A percentile compares a stretch with the other conserved stretches of the same genome.
Evolutionary conservation across 768 basidiomycete species (phyloP).

Genomic region (Imleria badia): DNA sequence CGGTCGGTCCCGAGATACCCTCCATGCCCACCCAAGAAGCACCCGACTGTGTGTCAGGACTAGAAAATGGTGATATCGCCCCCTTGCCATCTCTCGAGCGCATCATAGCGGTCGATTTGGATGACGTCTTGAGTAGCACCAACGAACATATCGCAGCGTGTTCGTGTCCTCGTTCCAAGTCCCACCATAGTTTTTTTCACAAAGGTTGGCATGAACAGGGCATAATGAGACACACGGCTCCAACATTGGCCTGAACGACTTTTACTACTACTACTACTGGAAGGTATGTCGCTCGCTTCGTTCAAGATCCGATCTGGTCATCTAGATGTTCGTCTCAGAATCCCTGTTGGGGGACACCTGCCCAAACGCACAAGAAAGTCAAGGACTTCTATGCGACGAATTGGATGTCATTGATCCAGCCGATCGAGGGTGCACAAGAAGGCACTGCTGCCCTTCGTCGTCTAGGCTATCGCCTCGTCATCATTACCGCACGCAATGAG

Average conservation of each 20-base stretch:
- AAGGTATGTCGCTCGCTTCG: constrained; percentile 42
- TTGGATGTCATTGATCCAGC: constrained; percentile 44
- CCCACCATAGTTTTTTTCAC: neutral
- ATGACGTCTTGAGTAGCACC: constrained; percentile 68
- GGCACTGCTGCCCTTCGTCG: constrained; percentile 53
- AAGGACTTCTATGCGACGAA: constrained; percentile 55
- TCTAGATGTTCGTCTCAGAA: constrained; percentile 33
- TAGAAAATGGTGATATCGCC: neutral
- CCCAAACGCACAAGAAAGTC: constrained; percentile 60
- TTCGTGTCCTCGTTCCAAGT: constrained; percentile 21
- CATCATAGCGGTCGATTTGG: constrained; percentile 63
- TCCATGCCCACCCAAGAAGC: neutral
- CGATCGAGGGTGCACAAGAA: constrained; percentile 62
- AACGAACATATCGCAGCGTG: constrained; percentile 58
- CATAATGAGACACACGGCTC: constrained; percentile 63
- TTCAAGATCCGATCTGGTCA: neutral
- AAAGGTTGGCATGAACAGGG: constrained; percentile 41
- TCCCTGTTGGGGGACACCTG: constrained; percentile 58
- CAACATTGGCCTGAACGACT: constrained; percentile 49
- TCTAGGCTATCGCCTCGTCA: constrained; percentile 66
- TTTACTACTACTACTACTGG: constrained; percentile 79
- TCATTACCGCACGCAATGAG: constrained; percentile 72
- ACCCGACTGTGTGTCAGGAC: neutral
- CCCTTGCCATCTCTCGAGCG: constrained; percentile 27
- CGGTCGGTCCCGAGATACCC: neutral